phyloP scores from a whole-genome alignment of 805 yeast species.

The Sugiyamaella smithiae region DNA sequence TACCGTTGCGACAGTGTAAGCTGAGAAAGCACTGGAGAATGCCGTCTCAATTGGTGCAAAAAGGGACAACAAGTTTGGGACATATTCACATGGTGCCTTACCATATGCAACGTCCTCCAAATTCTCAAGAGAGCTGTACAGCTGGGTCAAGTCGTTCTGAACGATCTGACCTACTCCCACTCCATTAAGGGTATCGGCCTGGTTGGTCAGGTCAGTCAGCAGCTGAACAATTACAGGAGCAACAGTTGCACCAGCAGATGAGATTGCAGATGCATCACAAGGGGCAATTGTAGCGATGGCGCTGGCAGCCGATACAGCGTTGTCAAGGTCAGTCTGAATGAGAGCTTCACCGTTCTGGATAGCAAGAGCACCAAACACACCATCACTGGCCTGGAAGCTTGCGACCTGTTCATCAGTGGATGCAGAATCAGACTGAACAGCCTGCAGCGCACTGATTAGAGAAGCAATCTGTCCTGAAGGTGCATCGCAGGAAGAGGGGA shows the following conservation, averaged over 20 bases:
- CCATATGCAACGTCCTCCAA: constrained; percentile 20
- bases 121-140: constrained; percentile 23
- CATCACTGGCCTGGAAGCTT: constrained; percentile 17
- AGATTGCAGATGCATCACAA: constrained; percentile 9
- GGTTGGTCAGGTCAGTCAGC: constrained; percentile 22
- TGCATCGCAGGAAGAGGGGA: neutral
- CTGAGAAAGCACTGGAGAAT: constrained; percentile 14
- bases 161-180: constrained; percentile 26
- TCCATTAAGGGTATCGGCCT: constrained; percentile 26
- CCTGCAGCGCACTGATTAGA: constrained; percentile 15
- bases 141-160: constrained; percentile 23
- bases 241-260: constrained; percentile 19
- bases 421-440: constrained; percentile 11
- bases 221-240: constrained; percentile 13
- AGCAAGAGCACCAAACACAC: constrained; percentile 29
- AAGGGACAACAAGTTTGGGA: constrained; percentile 16
- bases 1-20: constrained; percentile 1
- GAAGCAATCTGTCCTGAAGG: constrained; percentile 5
- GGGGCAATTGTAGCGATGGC: constrained; percentile 10
- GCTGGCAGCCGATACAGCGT: constrained; percentile 10
- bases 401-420: constrained; percentile 12
- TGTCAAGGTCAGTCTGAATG: constrained; percentile 22
- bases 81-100: constrained; percentile 19
- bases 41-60: constrained; percentile 15
- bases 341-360: constrained; percentile 28